phyloP scores from a whole-genome alignment of 176 grass and related monocot species.

The Ananas comosus region DNA sequence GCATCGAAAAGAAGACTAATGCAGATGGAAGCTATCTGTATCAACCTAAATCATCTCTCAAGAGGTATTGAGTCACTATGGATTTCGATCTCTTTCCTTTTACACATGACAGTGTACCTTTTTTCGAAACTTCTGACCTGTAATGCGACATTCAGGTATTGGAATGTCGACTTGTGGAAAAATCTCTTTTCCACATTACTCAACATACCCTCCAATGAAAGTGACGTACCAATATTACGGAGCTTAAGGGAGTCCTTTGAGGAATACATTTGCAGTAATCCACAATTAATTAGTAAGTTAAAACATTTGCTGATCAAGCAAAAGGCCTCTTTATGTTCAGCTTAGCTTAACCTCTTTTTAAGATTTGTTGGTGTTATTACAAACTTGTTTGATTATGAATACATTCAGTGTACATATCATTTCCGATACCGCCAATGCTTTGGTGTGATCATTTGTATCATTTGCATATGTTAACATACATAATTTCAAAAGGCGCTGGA shows the following conservation, averaged over 20 bases:
- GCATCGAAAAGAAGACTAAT: slow-evolving; percentile 35
- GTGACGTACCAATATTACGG: slow-evolving; percentile 40
- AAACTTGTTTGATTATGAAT: no score
- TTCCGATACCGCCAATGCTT: no score
- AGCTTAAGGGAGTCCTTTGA: slow-evolving; percentile 61
- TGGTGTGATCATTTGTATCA: no score
- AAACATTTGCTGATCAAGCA: slow-evolving; percentile 62
- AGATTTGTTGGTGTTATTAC: neutral
- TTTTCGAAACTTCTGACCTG: neutral
- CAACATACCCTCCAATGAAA: slow-evolving; percentile 46
- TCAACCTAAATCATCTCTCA: slow-evolving; percentile 48
- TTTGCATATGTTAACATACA: no score
- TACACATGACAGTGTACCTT: no score
- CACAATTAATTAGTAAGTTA: slow-evolving; percentile 47
- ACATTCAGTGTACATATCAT: no score
- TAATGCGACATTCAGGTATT: slow-evolving; percentile 48
- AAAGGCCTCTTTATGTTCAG: slow-evolving; percentile 55
- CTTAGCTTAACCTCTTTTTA: slow-evolving; percentile 28
- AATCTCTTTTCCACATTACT: slow-evolving; percentile 61
- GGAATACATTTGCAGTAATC: slow-evolving; percentile 45
- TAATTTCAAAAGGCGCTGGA: no score
- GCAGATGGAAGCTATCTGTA: slow-evolving; percentile 45
- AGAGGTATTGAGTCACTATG: slow-evolving; percentile 37
- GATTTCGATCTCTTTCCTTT: neutral
- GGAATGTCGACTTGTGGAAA: slow-evolving; percentile 65